Conservation (phyloP, 805 yeast species). For the Clavispora fructus region DNA sequence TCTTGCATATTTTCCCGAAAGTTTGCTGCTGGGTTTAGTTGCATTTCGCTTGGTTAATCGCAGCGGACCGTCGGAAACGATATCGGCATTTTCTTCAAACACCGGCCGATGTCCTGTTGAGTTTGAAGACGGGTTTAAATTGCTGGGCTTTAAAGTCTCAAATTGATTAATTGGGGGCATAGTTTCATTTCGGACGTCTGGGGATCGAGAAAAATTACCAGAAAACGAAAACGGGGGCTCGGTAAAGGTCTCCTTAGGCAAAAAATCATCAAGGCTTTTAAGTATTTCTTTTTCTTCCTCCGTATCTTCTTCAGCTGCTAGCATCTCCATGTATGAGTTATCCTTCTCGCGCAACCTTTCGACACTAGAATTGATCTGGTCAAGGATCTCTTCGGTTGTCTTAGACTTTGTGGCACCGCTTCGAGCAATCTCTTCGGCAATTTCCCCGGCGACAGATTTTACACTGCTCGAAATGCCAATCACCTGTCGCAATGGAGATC, state of each 20-base stretch:
- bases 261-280: background rate
- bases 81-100: too few relatives aligned
- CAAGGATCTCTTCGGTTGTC: slow-evolving; percentile 17
- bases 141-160: too few relatives aligned
- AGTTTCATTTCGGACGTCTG: too few relatives aligned
- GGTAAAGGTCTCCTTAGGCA: background rate
- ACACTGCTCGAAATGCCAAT: slow-evolving; percentile 3
- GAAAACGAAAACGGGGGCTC: background rate
- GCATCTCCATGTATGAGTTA: slow-evolving; percentile 4
- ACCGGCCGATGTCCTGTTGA: too few relatives aligned
- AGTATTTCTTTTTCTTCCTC: slow-evolving; percentile 2
- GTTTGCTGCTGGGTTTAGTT: background rate
- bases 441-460: slow-evolving; percentile 3
- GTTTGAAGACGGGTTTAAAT: too few relatives aligned
- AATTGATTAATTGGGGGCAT: too few relatives aligned
- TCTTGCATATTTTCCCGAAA: slow-evolving; percentile 18
- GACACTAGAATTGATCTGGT: slow-evolving; percentile 22
- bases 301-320: background rate
- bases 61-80: background rate
- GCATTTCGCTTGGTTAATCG: background rate
- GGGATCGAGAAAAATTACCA: background rate
- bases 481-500: slow-evolving; percentile 13
- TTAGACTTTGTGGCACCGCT: slow-evolving; percentile 9
- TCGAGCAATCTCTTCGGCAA: slow-evolving; percentile 10
- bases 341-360: slow-evolving; percentile 12